Conservation (phyloP, 441 rosid genomes). For the Erodium chrysanthum region DNA sequence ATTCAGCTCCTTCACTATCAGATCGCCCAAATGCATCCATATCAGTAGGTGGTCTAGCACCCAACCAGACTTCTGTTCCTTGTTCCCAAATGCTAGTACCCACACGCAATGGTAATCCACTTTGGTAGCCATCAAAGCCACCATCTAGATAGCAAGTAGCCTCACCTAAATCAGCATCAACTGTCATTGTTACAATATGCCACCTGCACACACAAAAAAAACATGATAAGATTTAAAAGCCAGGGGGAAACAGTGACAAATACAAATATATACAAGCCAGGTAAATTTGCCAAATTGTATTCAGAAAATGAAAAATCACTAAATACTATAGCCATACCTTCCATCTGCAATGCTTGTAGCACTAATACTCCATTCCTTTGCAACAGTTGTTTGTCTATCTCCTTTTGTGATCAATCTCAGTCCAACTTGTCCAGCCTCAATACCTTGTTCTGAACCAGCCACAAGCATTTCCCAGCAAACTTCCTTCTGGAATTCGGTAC, state of each 20-base stretch:
- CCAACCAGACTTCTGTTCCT: conserved; percentile 92
- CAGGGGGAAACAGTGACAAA: background rate
- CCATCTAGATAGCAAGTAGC: conserved; percentile 98
- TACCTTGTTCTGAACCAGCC: conserved; percentile 99
- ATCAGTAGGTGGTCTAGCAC: conserved; percentile 87
- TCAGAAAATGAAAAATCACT: conserved; percentile 15
- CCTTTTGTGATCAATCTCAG: conserved; percentile 90
- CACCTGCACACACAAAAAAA: conserved; percentile 51
- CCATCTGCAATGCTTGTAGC: conserved; percentile 99
- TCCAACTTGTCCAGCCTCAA: conserved; percentile 99
- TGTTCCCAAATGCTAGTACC: conserved; percentile 80
- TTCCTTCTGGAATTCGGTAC: conserved; percentile 92
- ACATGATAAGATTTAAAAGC: conserved; percentile 10
- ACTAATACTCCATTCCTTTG: conserved; percentile 96
- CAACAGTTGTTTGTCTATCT: conserved; percentile 80
- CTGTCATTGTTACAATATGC: conserved; percentile 96
- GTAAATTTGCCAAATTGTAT: conserved; percentile 10
- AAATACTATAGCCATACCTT: conserved; percentile 53
- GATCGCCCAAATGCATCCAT: conserved; percentile 97
- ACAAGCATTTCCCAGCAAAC: conserved; percentile 98
- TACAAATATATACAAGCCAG: background rate
- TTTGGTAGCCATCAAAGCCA: conserved; percentile 86
- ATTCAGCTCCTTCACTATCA: conserved; percentile 99
- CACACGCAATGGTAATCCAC: conserved; percentile 57
- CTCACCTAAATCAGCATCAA: conserved; percentile 92